Evolutionary conservation across 768 basidiomycete species (phyloP), one percentile per base, ranked within the genome.

Genomic region (Pleurotus tuoliensis): DNA sequence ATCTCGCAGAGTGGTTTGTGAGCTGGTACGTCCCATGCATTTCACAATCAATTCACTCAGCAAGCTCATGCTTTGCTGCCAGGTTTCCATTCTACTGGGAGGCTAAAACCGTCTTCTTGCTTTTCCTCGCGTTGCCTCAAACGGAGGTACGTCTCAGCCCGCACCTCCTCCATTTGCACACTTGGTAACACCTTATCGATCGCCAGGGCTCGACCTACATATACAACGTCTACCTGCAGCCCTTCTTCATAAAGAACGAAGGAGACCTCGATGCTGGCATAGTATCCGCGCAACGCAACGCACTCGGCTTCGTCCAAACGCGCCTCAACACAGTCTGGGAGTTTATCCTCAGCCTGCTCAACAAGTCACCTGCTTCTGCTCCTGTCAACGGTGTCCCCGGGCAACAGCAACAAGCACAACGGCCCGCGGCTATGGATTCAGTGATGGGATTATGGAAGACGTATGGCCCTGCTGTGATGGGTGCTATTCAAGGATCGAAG

Each of bases 31-130:
- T 68, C 20, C 56, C 52, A 30, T 56, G 40, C 44, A 56, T 38
- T 60, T 46, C 50, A 13, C 50, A 44, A 46, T 16, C 55, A 52
- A 45, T 59, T 54, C 56, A 47, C 60, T 65, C 34, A 67, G 8
- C 30, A 34, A 34, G 9, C 30, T 34, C 30, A 55, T 54, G 41
- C 56, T 16, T 40, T n/a, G 53, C 39, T 20, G 49, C 47, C 62
- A 88, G 88, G 88, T 63, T 90, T 41, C 88, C 88, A 5, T 87
- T 90, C 66, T 90, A 89, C 64, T 88, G 83, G 82, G 88, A 90
- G 63, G 45, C 81, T 52, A 83, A 88, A 62, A 87, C 84, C n/a
- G 20, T 83, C 3, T 82, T 88, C 65, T 66, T 90, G 3, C 73
- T 90, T 22, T 90, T 84, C 72, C 67, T 90, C 44, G 71, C 86